These are phyloP conservation scores for Alternaria ethzedia DNA, from an alignment of 2,329 filamentous ascomycete genomes.

Conservation along the genomic window DNA sequence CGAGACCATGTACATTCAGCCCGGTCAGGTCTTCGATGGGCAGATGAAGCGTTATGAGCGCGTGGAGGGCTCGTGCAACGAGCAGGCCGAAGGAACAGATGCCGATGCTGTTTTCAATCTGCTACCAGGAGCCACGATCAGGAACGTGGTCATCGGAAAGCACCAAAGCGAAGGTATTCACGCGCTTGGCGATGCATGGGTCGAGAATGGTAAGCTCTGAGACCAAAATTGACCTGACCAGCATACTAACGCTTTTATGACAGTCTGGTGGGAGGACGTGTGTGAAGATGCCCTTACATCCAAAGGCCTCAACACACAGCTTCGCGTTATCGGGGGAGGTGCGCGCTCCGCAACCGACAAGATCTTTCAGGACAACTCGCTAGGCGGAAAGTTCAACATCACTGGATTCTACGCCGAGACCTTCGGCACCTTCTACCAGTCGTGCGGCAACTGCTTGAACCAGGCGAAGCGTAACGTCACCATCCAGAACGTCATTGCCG, in stretches of 20 bases:
- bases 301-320: conserved; percentile 34
- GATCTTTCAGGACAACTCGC: conserved; percentile 29
- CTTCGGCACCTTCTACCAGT: conserved; percentile 36
- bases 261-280: conserved; percentile 38
- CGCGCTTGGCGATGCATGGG: conserved; percentile 34
- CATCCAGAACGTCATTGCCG: conserved; percentile 33
- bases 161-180: conserved; percentile 35
- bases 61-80: conserved; percentile 30
- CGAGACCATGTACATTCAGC: conserved; percentile 32
- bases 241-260: conserved; percentile 2
- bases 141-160: conserved; percentile 34
- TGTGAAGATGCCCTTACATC: conserved; percentile 33
- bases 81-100: conserved; percentile 34
- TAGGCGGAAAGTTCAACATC: conserved; percentile 32
- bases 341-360: conserved; percentile 35
- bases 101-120: conserved; percentile 36
- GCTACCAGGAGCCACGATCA: conserved; percentile 27
- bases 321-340: conserved; percentile 35
- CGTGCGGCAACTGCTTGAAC: conserved; percentile 34
- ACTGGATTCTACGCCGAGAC: conserved; percentile 34
- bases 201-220: conserved; percentile 27
- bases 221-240: rapidly evolving
- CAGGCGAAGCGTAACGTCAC: conserved; percentile 36
- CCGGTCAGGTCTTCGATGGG: conserved; percentile 32
- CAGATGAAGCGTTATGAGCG: conserved; percentile 38